Evolutionary conservation across 345 rosid species (phyloP).

Genomic region (Iberis pinnata): DNA sequence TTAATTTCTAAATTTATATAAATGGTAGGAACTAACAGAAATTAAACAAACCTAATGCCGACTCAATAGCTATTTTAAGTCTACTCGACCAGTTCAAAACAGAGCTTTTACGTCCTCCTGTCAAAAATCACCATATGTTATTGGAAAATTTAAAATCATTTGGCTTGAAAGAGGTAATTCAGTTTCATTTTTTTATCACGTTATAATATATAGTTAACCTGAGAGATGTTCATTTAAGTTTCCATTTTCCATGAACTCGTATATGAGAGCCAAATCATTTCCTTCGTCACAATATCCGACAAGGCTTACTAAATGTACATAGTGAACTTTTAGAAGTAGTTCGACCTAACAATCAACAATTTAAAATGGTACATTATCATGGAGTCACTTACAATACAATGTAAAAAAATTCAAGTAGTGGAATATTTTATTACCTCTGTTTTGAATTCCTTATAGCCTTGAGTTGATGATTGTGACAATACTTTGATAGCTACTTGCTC

Average conservation of each 20-base stretch:
- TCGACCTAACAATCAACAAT: slow-evolving; percentile 30
- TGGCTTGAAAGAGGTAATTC: too few relatives aligned
- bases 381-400: too few relatives aligned
- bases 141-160: too few relatives aligned
- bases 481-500: slow-evolving; percentile 48
- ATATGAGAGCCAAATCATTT: slow-evolving; percentile 33
- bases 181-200: background rate
- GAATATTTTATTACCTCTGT: slow-evolving; percentile 31
- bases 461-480: slow-evolving; percentile 38
- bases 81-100: slow-evolving; percentile 36
- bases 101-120: slow-evolving; percentile 8
- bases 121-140: too few relatives aligned
- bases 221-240: slow-evolving; percentile 35
- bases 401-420: too few relatives aligned
- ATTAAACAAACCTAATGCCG: slow-evolving; percentile 37
- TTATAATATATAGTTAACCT: slow-evolving; percentile 20
- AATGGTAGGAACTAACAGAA: too few relatives aligned
- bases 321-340: slow-evolving; percentile 42
- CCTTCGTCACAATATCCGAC: slow-evolving; percentile 45
- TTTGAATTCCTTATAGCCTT: slow-evolving; percentile 40
- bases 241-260: slow-evolving; percentile 46
- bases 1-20: too few relatives aligned
- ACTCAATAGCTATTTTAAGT: slow-evolving; percentile 33
- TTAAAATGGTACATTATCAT: too few relatives aligned
- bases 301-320: slow-evolving; percentile 38